A percentile compares a stretch with the other conserved stretches of the same genome.
phyloP scores from a whole-genome alignment of 345 rosid species.

The Camelina sativa region DNA sequence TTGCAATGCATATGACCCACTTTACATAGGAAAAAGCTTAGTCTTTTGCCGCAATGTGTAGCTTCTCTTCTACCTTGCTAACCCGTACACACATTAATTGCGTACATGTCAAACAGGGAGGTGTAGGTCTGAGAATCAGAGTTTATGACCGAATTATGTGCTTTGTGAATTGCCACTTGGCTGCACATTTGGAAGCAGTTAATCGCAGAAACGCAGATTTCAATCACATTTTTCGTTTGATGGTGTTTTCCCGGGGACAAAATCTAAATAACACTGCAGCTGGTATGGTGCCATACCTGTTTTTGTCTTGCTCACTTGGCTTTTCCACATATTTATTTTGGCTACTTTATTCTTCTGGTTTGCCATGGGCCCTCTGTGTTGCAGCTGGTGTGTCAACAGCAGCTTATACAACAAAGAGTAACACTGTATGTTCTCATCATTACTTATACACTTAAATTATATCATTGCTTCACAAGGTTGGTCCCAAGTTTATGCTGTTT shows the following conservation, averaged over 20 bases:
- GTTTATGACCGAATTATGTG: slow-evolving; percentile 78
- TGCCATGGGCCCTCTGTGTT: slow-evolving; percentile 77
- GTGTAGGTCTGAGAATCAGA: slow-evolving; percentile 82
- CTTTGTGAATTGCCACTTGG: slow-evolving; percentile 84
- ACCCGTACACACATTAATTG: not conserved
- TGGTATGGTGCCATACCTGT: slow-evolving; percentile 91
- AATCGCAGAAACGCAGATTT: slow-evolving; percentile 79
- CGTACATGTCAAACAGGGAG: slow-evolving; percentile 58
- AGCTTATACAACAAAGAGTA: slow-evolving; percentile 55
- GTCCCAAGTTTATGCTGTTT: slow-evolving; percentile 9
- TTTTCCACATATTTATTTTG: slow-evolving; percentile 79
- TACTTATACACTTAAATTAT: not conserved
- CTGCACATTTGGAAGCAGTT: slow-evolving; percentile 87
- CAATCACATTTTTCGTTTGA: slow-evolving; percentile 68
- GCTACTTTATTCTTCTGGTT: slow-evolving; percentile 89
- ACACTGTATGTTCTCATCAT: slow-evolving; percentile 62
- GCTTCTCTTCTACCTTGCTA: slow-evolving; percentile 3
- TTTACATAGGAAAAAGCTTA: too few relatives aligned
- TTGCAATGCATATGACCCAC: too few relatives aligned
- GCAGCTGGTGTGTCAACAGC: slow-evolving; percentile 88
- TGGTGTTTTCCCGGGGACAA: slow-evolving; percentile 65
- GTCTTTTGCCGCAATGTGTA: not conserved
- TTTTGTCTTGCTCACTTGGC: slow-evolving; percentile 89
- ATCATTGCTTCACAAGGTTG: not conserved
- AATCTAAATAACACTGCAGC: slow-evolving; percentile 55